These are phyloP conservation scores for Trametes cingulata DNA, from an alignment of 768 basidiomycete genomes.

Conservation along the genomic window DNA sequence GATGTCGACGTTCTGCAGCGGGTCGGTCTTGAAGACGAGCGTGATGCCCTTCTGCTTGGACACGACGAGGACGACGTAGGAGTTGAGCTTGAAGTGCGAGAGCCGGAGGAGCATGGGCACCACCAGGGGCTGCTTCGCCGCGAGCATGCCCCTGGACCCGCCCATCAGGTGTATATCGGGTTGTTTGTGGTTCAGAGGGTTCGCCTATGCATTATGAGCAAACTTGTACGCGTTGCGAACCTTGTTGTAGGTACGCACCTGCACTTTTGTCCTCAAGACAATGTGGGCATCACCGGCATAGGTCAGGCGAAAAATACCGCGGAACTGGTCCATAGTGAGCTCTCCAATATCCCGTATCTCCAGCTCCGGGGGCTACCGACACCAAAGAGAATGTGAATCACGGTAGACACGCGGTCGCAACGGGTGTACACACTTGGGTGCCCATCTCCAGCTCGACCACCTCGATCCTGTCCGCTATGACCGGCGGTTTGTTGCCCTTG, in stretches of 20 bases:
- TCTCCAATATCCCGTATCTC: constrained; percentile 98
- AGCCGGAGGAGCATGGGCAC: constrained; percentile 98
- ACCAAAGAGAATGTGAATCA: background rate
- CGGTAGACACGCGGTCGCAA: background rate
- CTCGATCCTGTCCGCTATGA: constrained; percentile 96
- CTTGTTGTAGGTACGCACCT: constrained; percentile 50
- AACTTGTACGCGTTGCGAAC: too few relatives aligned
- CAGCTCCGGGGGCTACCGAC: constrained; percentile 84
- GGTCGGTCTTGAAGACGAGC: constrained; percentile 99
- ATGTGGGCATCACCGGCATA: constrained; percentile 93
- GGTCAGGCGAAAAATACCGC: constrained; percentile 94
- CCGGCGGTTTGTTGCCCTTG: constrained; percentile 96
- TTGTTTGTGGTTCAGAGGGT: constrained; percentile 91
- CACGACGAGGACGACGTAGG: constrained; percentile 96
- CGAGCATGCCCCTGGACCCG: constrained; percentile 84
- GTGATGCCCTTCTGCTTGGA: constrained; percentile 98
- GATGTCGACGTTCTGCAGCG: constrained; percentile 96
- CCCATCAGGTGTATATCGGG: constrained; percentile 87
- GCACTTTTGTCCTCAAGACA: constrained; percentile 87
- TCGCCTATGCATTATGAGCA: constrained; percentile 58
- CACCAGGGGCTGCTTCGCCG: constrained; percentile 91
- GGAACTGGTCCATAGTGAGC: constrained; percentile 91
- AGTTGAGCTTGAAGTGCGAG: constrained; percentile 90
- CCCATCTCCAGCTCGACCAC: constrained; percentile 99
- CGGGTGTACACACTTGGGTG: constrained; percentile 65